phyloP scores from a whole-genome alignment of 1,139 yeast genomes.

The Taphrina communis region DNA sequence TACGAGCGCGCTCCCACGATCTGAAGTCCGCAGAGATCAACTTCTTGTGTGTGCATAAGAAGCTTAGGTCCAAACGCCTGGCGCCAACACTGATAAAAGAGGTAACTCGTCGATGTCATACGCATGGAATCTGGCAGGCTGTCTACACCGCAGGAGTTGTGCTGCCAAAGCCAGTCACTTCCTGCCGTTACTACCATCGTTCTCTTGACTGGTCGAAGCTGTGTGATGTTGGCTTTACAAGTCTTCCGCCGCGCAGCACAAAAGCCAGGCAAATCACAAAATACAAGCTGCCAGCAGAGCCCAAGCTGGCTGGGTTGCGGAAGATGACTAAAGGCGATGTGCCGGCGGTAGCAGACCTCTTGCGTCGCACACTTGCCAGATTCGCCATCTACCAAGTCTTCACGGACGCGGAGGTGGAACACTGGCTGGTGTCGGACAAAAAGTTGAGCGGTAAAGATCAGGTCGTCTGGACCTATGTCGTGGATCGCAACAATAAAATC shows the following conservation, averaged over 20 bases:
- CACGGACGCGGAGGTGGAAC: constrained; percentile 71
- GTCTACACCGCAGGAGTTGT: constrained; percentile 91
- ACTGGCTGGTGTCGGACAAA: constrained; percentile 72
- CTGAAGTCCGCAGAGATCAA: constrained; percentile 85
- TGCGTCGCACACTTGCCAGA: constrained; percentile 66
- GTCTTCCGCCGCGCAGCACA: constrained; percentile 76
- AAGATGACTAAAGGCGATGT: constrained; percentile 67
- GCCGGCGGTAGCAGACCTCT: constrained; percentile 65
- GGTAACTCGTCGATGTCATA: constrained; percentile 89
- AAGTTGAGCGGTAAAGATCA: constrained; percentile 50
- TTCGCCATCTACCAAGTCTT: constrained; percentile 78
- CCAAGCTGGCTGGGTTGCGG: constrained; percentile 67
- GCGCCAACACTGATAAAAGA: constrained; percentile 94
- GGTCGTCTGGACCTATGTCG: constrained; percentile 80
- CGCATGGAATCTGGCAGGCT: constrained; percentile 90
- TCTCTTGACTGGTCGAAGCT: constrained; percentile 91
- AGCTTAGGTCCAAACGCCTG: constrained; percentile 86
- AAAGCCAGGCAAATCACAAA: constrained; percentile 81
- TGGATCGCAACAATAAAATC: constrained; percentile 68
- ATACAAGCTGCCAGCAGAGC: constrained; percentile 69
- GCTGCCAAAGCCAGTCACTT: constrained; percentile 89
- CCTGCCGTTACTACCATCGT: constrained; percentile 90
- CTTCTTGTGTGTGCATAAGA: constrained; percentile 91
- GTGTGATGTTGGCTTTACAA: constrained; percentile 82
- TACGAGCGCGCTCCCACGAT: constrained; percentile 64